Conservation (phyloP, 768 basidiomycete genomes). For the Boletus rubescentipes region DNA sequence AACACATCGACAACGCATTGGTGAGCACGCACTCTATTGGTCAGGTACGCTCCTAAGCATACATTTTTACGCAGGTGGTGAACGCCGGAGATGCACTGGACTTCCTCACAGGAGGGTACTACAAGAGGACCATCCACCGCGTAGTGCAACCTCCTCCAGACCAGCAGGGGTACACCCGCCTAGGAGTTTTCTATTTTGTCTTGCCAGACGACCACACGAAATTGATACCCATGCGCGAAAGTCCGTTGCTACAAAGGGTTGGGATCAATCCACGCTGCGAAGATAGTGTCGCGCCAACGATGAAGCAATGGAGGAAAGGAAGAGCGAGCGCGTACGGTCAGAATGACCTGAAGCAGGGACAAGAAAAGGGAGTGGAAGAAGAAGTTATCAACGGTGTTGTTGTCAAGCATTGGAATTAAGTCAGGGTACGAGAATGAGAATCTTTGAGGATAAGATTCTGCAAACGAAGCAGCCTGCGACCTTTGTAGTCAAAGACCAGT, state of each 20-base stretch:
- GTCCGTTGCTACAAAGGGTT: slow-evolving; percentile 46
- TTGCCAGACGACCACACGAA: slow-evolving; percentile 50
- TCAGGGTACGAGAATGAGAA: neutral
- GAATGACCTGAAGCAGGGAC: slow-evolving; percentile 39
- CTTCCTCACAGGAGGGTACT: slow-evolving; percentile 60
- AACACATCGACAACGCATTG: slow-evolving; percentile 56
- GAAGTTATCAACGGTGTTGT: slow-evolving; percentile 54
- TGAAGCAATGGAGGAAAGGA: slow-evolving; percentile 52
- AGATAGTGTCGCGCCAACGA: slow-evolving; percentile 46
- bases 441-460: neutral
- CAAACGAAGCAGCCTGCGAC: no score
- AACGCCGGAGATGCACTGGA: slow-evolving; percentile 61
- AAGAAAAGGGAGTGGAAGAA: slow-evolving; percentile 48
- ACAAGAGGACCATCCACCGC: slow-evolving; percentile 59
- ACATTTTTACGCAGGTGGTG: slow-evolving; percentile 41
- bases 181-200: slow-evolving; percentile 60
- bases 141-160: slow-evolving; percentile 59
- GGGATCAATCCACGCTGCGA: slow-evolving; percentile 41
- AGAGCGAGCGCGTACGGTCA: slow-evolving; percentile 54
- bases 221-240: slow-evolving; percentile 45
- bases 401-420: slow-evolving; percentile 56
- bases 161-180: slow-evolving; percentile 47
- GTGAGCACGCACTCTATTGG: slow-evolving; percentile 28
- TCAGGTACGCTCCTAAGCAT: no score
- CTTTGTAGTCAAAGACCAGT: no score